Percentiles rank a stretch among this genome's conserved stretches.
These are phyloP conservation scores for Naganishia kalamii DNA, from an alignment of 768 basidiomycete genomes.

Conservation along the genomic window DNA sequence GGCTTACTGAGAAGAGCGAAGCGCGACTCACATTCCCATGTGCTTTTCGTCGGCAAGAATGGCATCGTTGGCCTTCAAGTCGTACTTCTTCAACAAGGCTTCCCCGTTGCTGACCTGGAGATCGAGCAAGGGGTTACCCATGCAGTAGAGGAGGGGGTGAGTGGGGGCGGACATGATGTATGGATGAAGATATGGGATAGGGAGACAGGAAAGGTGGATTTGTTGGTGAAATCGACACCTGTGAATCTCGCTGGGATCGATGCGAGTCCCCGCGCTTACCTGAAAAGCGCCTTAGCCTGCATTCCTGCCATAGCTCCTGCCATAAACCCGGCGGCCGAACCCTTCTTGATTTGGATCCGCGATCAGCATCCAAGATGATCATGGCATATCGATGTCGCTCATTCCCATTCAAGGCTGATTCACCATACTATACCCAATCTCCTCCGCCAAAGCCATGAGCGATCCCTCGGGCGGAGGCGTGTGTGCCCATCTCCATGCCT, in stretches of 20 bases:
- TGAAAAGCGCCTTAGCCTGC: no score
- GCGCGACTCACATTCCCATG: conserved; percentile 61
- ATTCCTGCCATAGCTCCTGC: no score
- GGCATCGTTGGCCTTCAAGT: conserved; percentile 86
- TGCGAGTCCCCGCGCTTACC: no score
- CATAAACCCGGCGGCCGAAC: neutral
- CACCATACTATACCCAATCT: no score
- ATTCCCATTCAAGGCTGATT: neutral
- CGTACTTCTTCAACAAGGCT: conserved; percentile 77
- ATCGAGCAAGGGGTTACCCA: conserved; percentile 89
- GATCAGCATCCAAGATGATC: neutral
- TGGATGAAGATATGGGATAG: neutral
- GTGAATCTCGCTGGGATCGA: neutral
- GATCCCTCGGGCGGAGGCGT: neutral
- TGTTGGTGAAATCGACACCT: neutral
- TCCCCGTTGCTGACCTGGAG: conserved; percentile 87
- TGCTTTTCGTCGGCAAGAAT: conserved; percentile 90
- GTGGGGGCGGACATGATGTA: conserved; percentile 24
- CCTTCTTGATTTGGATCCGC: neutral
- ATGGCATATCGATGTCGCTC: neutral
- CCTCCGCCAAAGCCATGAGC: neutral
- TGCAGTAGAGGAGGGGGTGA: conserved; percentile 64
- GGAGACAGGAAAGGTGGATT: neutral
- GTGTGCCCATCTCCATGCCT: neutral
- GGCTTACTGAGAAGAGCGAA: neutral